Percentiles rank a stretch among this genome's conserved stretches.
Conservation (phyloP, 805 yeast species). For the Blastobotrys mokoenaii region DNA sequence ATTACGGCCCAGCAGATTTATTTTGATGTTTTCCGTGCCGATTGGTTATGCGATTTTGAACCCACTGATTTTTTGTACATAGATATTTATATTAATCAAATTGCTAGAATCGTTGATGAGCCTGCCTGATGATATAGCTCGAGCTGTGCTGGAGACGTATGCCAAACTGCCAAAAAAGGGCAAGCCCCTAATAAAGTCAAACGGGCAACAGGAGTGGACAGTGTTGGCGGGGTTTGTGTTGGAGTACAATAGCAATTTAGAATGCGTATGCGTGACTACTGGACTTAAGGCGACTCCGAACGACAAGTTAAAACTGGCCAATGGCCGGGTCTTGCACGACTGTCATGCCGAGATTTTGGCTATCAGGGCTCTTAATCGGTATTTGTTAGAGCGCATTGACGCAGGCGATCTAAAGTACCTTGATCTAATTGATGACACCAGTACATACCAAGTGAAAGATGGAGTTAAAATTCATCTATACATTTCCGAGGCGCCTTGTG, state of each 20-base stretch:
- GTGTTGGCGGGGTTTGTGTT: conserved; percentile 67
- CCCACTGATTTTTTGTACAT: too few species aligned
- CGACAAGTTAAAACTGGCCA: conserved; percentile 31
- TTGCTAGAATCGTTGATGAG: background rate
- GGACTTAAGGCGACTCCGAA: conserved; percentile 80
- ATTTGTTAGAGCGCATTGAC: conserved; percentile 38
- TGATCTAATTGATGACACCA: conserved; percentile 7
- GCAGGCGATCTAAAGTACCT: conserved; percentile 21
- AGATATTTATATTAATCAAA: too few species aligned
- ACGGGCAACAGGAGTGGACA: conserved; percentile 74
- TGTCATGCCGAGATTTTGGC: conserved; percentile 83
- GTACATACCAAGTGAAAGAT: background rate
- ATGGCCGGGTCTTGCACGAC: conserved; percentile 72
- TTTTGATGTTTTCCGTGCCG: background rate
- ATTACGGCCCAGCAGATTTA: background rate
- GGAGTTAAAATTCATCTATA: conserved; percentile 45
- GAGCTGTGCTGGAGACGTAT: conserved; percentile 19
- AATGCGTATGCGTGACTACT: conserved; percentile 50
- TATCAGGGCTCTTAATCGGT: conserved; percentile 59
- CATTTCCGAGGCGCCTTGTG: conserved; percentile 79
- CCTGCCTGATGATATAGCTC: conserved; percentile 16
- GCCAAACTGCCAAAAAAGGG: conserved; percentile 33
- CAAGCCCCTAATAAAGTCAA: conserved; percentile 53
- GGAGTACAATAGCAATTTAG: conserved; percentile 18
- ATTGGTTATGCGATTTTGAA: background rate